Evolutionary conservation across 2,329 filamentous ascomycete species (phyloP), one percentile per base, ranked within the genome.

Genomic region (Acrocalymma vagum): DNA sequence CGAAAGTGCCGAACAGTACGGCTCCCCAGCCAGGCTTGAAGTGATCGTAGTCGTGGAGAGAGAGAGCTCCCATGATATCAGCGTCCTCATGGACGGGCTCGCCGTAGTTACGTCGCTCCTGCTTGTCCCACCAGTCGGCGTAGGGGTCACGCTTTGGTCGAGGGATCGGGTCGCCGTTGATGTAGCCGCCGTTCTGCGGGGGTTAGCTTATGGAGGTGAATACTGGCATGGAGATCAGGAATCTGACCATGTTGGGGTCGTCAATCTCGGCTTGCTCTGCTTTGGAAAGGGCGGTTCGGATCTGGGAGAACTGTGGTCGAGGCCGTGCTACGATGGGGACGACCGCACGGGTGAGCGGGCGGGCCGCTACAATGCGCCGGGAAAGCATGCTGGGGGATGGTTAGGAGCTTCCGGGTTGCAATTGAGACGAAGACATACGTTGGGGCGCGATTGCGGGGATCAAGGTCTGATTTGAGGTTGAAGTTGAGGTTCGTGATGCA

Each of bases 41-140:
- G 79, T 94, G 93, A 40, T 85, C 94, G 77, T 99, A 97, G 62
- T 92, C 86, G 70, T 94, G 85, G 3, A 90, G 84, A 34, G 89
- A 87, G 74, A 99, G 93, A 53, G 96, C 87, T 59, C 91, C 92
- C 42, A 97, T 79, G 42, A 91, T 81, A 70, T 99, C 95, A 72
- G 96, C 88, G 72, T 99, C 94, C 74, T 99, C 95, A 72, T 99
- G 93, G 36, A 95, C 84, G 9, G 93, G 90, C 74, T 99, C 95
- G 72, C 92, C 92, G 70, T 89, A 97, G 80, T 99, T 97, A 64
- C 94, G 85, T 69, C 92, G 86, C 73, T 97, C 94, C 76, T 99
- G 94, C 72, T 91, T 88, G 75, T 99, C 93, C 90, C 91, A 97
- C 90, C 91, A 99, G 67, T 90, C 86, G 67, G 74, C 93, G 70